Percentiles rank a stretch among this genome's conserved stretches.
Evolutionary conservation across 2,329 filamentous ascomycete genomes (phyloP).

Genomic region (Sphaceloma murrayae): DNA sequence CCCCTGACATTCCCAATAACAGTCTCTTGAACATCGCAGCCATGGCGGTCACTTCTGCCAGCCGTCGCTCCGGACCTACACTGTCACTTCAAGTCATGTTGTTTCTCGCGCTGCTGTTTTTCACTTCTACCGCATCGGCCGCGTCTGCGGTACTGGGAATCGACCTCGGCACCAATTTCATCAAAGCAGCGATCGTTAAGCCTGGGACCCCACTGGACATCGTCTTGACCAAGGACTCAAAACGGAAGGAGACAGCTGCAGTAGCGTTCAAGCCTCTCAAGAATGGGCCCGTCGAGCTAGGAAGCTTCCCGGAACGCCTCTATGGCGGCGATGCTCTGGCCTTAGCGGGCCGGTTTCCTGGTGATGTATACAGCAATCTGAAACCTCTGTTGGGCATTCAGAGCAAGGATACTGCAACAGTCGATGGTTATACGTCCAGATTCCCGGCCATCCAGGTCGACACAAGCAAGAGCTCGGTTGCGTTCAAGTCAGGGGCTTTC

Average conservation of each 20-base stretch:
- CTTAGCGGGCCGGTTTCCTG: constrained; percentile 75
- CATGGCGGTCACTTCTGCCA: background rate
- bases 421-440: constrained; percentile 60
- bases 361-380: constrained; percentile 89
- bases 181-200: constrained; percentile 93
- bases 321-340: constrained; percentile 91
- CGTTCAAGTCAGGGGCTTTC: constrained; percentile 71
- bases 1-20: no score
- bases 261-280: constrained; percentile 86
- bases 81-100: constrained; percentile 28
- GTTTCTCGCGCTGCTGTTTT: constrained; percentile 44
- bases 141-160: constrained; percentile 77
- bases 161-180: constrained; percentile 91
- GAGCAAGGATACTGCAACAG: constrained; percentile 39
- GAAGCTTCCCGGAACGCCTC: constrained; percentile 67
- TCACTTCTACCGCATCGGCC: constrained; percentile 48
- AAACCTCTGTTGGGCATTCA: constrained; percentile 77
- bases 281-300: constrained; percentile 39
- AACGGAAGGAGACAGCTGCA: constrained; percentile 85
- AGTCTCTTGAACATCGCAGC: background rate
- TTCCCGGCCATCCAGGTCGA: constrained; percentile 71
- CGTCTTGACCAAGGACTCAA: constrained; percentile 93
- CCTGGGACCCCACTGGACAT: constrained; percentile 96
- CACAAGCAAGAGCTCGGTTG: constrained; percentile 55
- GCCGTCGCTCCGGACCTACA: background rate